Conservation (phyloP, 2,329 filamentous ascomycete genomes). For the Teratosphaeria zuluensis region DNA sequence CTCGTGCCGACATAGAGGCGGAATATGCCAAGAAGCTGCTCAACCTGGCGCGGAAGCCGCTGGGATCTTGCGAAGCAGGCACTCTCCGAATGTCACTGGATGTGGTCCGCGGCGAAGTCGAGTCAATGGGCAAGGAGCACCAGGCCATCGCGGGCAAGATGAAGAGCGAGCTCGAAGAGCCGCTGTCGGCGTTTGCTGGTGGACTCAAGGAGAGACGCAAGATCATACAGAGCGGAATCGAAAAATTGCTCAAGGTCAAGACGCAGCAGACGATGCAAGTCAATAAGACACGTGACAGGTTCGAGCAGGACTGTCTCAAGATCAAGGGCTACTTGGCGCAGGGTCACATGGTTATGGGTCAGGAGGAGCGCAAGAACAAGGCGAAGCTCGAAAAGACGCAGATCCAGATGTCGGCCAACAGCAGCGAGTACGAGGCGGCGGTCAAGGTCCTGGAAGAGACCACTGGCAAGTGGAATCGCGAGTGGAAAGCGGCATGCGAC, state of each 20-base stretch:
- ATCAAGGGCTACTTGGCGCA: slow-evolving; percentile 98
- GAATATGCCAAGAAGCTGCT: slow-evolving; percentile 89
- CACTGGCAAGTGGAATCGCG: slow-evolving; percentile 88
- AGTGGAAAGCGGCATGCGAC: slow-evolving; percentile 95
- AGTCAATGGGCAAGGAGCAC: slow-evolving; percentile 89
- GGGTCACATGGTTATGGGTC: slow-evolving; percentile 99
- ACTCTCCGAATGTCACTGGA: slow-evolving; percentile 78
- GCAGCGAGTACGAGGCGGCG: slow-evolving; percentile 84
- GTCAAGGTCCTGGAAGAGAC: slow-evolving; percentile 93
- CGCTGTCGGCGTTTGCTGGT: slow-evolving; percentile 79
- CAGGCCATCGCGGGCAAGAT: slow-evolving; percentile 84
- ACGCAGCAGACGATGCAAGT: slow-evolving; percentile 81
- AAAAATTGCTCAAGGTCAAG: slow-evolving; percentile 89
- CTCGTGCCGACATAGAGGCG: slow-evolving; percentile 87
- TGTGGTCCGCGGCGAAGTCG: slow-evolving; percentile 77
- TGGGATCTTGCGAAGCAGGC: slow-evolving; percentile 80
- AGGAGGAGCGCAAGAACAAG: slow-evolving; percentile 98
- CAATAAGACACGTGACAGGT: slow-evolving; percentile 91
- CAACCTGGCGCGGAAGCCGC: slow-evolving; percentile 72
- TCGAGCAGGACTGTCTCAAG: slow-evolving; percentile 94
- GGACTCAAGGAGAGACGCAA: slow-evolving; percentile 95
- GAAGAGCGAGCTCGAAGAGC: slow-evolving; percentile 93
- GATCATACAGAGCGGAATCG: slow-evolving; percentile 87
- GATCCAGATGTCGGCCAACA: slow-evolving; percentile 83
- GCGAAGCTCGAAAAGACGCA: slow-evolving; percentile 98